phyloP scores from a whole-genome alignment of 2,329 filamentous ascomycete genomes.

The Penicillium sp. region DNA sequence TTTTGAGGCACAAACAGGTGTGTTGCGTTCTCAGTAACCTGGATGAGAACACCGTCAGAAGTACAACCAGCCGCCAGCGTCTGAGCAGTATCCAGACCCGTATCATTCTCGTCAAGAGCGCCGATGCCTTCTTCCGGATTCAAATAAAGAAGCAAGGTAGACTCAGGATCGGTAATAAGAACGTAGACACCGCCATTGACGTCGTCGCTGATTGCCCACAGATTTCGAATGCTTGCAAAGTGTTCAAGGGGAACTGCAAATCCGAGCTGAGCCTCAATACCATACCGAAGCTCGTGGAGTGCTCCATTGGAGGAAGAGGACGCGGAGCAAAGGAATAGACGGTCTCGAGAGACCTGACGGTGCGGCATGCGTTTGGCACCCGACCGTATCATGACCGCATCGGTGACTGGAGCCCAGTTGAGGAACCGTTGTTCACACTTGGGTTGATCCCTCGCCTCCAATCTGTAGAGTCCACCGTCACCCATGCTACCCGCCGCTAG shows the following conservation, averaged over 20 bases:
- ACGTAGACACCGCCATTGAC: conserved; percentile 33
- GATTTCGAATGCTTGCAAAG: conserved; percentile 36
- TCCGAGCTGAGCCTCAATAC: conserved; percentile 63
- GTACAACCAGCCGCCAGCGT: conserved; percentile 44
- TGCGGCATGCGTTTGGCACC: conserved; percentile 7
- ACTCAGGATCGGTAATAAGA: conserved; percentile 41
- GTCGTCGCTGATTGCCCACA: conserved; percentile 43
- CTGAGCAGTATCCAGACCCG: conserved; percentile 39
- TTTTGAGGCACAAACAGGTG: conserved; percentile 27
- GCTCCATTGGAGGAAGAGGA: conserved; percentile 55
- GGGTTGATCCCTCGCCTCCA: conserved; percentile 54
- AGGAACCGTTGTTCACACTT: conserved; percentile 57
- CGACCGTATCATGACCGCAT: conserved; percentile 37
- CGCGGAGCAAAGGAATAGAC: conserved; percentile 63
- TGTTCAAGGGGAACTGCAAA: conserved; percentile 39
- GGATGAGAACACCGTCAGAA: conserved; percentile 34
- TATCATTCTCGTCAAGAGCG: conserved; percentile 36
- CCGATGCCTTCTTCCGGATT: conserved; percentile 38
- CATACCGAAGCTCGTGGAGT: conserved; percentile 64
- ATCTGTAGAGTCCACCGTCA: conserved; percentile 69
- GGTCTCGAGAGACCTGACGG: conserved; percentile 43
- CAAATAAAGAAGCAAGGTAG: conserved; percentile 37
- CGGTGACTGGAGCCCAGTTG: conserved; percentile 54
- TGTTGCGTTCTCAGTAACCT: conserved; percentile 40
- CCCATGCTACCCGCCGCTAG: conserved; percentile 74